phyloP scores from a whole-genome alignment of 495 filamentous ascomycete species.

The Choiromyces venosus region DNA sequence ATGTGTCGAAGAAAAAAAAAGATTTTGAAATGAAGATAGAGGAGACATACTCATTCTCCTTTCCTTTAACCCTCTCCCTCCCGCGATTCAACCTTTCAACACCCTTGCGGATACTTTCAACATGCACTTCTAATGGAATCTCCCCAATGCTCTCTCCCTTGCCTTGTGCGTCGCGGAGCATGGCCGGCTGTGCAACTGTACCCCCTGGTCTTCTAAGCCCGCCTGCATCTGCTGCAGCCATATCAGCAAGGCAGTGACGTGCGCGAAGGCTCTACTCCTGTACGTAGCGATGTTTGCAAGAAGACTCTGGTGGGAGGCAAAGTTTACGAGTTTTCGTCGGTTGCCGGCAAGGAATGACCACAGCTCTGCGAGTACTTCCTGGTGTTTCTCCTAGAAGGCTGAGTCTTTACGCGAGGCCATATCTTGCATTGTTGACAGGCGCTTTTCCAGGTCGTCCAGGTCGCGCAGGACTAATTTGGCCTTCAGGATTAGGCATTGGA shows the following conservation, averaged over 20 bases:
- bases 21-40: neutral
- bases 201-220: conserved; percentile 62
- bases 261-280: conserved; percentile 54
- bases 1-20: neutral
- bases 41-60: conserved; percentile 51
- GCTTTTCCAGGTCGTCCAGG: conserved; percentile 58
- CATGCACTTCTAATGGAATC: conserved; percentile 62
- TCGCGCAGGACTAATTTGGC: conserved; percentile 57
- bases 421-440: conserved; percentile 58
- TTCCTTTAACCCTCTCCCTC: conserved; percentile 51
- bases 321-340: conserved; percentile 50
- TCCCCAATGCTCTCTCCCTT: conserved; percentile 38
- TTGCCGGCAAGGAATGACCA: conserved; percentile 71
- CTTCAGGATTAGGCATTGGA: conserved; percentile 57
- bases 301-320: conserved; percentile 54
- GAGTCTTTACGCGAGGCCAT: conserved; percentile 55
- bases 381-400: conserved; percentile 48
- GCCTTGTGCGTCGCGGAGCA: conserved; percentile 45
- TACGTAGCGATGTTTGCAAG: conserved; percentile 56
- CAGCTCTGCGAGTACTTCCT: conserved; percentile 53
- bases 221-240: conserved; percentile 62
- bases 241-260: conserved; percentile 56
- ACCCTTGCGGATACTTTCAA: conserved; percentile 62
- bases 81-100: conserved; percentile 60
- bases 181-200: conserved; percentile 56